Conservation (phyloP, 805 yeast genomes). For the Cyberlindnera suaveolens region DNA sequence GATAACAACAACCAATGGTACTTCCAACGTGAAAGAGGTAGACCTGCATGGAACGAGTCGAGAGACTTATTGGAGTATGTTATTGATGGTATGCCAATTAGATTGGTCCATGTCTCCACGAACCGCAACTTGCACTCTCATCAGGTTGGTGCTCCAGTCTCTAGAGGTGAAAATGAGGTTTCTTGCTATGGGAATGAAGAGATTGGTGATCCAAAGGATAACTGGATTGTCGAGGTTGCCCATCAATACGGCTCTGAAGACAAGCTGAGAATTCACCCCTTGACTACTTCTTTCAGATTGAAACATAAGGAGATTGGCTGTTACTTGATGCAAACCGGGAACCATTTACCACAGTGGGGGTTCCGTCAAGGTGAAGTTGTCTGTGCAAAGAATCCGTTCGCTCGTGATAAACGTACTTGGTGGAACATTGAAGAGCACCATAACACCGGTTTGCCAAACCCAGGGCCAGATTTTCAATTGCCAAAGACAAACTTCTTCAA, state of each 20-base stretch:
- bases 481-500: slow-evolving; percentile 75
- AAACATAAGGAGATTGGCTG: slow-evolving; percentile 66
- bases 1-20: slow-evolving; percentile 69
- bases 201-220: slow-evolving; percentile 66
- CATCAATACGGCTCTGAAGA: slow-evolving; percentile 55
- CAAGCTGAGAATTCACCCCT: slow-evolving; percentile 56
- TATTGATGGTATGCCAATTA: slow-evolving; percentile 52
- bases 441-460: slow-evolving; percentile 51
- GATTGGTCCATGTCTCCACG: slow-evolving; percentile 59
- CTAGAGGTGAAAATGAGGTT: slow-evolving; percentile 68
- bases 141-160: slow-evolving; percentile 56
- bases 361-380: slow-evolving; percentile 95
- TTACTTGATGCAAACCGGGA: slow-evolving; percentile 80
- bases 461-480: slow-evolving; percentile 54
- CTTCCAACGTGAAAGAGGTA: slow-evolving; percentile 53
- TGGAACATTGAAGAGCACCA: slow-evolving; percentile 76
- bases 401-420: slow-evolving; percentile 80
- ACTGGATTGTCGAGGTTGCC: slow-evolving; percentile 69
- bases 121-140: slow-evolving; percentile 70
- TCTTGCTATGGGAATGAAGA: slow-evolving; percentile 66
- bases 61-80: slow-evolving; percentile 27
- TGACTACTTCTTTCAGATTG: slow-evolving; percentile 78
- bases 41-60: slow-evolving; percentile 24
- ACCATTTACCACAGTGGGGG: slow-evolving; percentile 90
- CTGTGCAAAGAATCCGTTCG: slow-evolving; percentile 62